Conservation (phyloP, 768 basidiomycete species). For the Chalciporus piperatus region DNA sequence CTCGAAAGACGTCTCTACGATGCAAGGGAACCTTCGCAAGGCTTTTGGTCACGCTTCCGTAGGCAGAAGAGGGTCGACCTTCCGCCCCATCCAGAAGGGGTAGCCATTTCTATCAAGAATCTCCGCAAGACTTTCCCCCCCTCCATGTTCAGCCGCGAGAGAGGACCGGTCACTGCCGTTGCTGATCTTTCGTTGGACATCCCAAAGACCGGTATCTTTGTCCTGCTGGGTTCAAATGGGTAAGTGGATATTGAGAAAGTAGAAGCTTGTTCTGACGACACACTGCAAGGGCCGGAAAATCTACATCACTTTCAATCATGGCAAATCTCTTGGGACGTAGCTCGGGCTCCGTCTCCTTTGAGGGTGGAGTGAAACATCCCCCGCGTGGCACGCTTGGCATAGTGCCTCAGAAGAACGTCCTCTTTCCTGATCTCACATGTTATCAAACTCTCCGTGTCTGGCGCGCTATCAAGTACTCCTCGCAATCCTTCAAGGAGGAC, state of each 20-base stretch:
- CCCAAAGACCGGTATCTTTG: constrained; percentile 73
- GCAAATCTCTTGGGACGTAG: constrained; percentile 60
- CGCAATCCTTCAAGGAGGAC: constrained; percentile 35
- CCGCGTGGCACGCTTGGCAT: constrained; percentile 69
- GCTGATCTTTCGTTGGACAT: constrained; percentile 64
- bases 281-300: constrained; percentile 66
- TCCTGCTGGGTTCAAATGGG: constrained; percentile 75
- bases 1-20: constrained; percentile 65
- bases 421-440: constrained; percentile 74
- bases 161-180: constrained; percentile 57
- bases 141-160: constrained; percentile 45
- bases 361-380: constrained; percentile 51
- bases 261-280: neutral
- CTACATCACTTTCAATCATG: constrained; percentile 65
- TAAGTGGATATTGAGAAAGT: constrained; percentile 12
- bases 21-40: constrained; percentile 37
- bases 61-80: constrained; percentile 5
- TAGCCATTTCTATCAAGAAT: constrained; percentile 61
- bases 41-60: constrained; percentile 24
- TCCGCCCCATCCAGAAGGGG: constrained; percentile 35
- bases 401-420: constrained; percentile 81
- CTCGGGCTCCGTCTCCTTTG: constrained; percentile 53
- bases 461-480: constrained; percentile 68
- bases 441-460: constrained; percentile 71
- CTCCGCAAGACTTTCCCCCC: constrained; percentile 57